A percentile compares a stretch with the other conserved stretches of the same genome.
These are phyloP conservation scores for Trifolium dubium DNA, from an alignment of 306 rosid genomes.

Conservation along the genomic window DNA sequence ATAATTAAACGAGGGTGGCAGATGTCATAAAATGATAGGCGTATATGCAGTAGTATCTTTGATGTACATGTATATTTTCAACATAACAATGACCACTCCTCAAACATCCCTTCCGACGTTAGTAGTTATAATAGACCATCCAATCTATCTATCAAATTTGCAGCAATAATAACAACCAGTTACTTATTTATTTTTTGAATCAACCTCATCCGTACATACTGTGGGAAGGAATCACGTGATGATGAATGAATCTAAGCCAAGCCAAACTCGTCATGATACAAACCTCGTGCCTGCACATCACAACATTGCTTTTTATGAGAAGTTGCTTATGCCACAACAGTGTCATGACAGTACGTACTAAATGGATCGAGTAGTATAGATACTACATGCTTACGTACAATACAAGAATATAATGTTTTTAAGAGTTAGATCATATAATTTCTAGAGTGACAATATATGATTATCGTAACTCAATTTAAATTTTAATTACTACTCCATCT, in stretches of 20 bases:
- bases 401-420: no score
- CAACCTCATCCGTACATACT: conserved; percentile 56
- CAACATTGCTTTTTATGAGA: conserved; percentile 39
- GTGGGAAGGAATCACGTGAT: conserved; percentile 69
- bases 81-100: conserved; percentile 28
- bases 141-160: conserved; percentile 61
- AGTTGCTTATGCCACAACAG: conserved; percentile 36
- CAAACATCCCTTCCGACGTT: conserved; percentile 13
- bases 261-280: conserved; percentile 58
- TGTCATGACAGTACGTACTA: not conserved
- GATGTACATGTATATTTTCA: not conserved
- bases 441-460: no score
- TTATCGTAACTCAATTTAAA: no score
- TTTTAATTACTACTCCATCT: no score
- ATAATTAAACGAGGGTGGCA: not conserved
- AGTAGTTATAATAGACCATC: conserved; percentile 50
- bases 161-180: conserved; percentile 50
- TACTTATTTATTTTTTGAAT: conserved; percentile 42
- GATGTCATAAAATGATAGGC: not conserved
- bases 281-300: conserved; percentile 48
- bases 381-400: no score
- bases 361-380: no score
- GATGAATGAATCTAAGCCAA: conserved; percentile 42
- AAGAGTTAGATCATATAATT: no score
- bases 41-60: not conserved